Evolutionary conservation across 2,329 filamentous ascomycete genomes (phyloP).

Genomic region (Cyphellophora attinorum): DNA sequence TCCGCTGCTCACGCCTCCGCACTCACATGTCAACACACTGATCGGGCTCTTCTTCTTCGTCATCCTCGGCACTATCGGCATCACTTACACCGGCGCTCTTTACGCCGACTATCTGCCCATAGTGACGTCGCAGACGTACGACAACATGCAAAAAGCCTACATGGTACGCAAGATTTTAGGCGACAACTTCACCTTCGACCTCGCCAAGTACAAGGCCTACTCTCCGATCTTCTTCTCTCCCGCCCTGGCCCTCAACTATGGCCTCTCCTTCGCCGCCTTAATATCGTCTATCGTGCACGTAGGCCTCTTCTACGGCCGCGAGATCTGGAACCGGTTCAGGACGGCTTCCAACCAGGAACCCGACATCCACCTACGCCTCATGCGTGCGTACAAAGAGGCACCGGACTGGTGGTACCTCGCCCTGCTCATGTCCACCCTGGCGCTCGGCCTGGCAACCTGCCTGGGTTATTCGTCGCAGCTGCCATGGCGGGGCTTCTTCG

Average conservation of each 20-base stretch:
- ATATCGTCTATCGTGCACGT: slow-evolving; percentile 42
- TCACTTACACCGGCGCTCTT: slow-evolving; percentile 23
- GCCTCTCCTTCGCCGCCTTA: slow-evolving; percentile 58
- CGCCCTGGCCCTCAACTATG: slow-evolving; percentile 47
- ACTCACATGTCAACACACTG: slow-evolving; percentile 23
- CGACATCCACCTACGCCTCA: slow-evolving; percentile 36
- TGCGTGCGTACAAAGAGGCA: slow-evolving; percentile 29
- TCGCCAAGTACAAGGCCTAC: slow-evolving; percentile 43
- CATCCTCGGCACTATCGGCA: slow-evolving; percentile 23
- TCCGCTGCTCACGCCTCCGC: slow-evolving; percentile 23
- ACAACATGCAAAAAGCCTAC: slow-evolving; percentile 25
- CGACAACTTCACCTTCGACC: slow-evolving; percentile 23
- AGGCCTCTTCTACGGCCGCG: slow-evolving; percentile 27
- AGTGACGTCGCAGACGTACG: slow-evolving; percentile 24
- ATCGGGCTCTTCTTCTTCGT: slow-evolving; percentile 24
- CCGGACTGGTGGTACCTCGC: slow-evolving; percentile 38
- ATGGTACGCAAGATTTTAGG: slow-evolving; percentile 24
- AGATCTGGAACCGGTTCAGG: slow-evolving; percentile 26
- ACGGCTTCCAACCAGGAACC: slow-evolving; percentile 30
- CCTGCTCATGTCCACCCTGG: slow-evolving; percentile 46
- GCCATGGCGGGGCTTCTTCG: slow-evolving; percentile 62
- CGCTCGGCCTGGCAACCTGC: slow-evolving; percentile 40
- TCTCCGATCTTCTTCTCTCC: slow-evolving; percentile 57
- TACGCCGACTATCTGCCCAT: slow-evolving; percentile 27
- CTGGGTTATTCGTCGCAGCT: slow-evolving; percentile 56